Base-by-base conservation (phyloP, 2,329 filamentous ascomycete species). In the Nothophoma quercina region DNA sequence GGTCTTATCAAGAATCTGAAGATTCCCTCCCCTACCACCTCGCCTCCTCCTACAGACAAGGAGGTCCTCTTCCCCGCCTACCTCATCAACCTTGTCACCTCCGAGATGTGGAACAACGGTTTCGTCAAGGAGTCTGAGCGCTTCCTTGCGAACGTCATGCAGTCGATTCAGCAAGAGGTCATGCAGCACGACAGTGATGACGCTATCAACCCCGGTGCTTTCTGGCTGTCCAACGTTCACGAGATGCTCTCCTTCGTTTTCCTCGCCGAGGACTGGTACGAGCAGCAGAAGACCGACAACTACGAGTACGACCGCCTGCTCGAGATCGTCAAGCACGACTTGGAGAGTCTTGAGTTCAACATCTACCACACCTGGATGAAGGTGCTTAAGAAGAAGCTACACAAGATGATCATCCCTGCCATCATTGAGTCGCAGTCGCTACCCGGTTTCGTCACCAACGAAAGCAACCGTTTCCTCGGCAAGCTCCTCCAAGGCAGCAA, bases 341-440 rank as follows among this genome's bases (percentile, higher is more conserved):
- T 99, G 43, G 95, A 99, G 80, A 96, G 91, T 77, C 83, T 99
- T 59, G 95, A 99, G 78, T 99, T 99, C 82, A 99, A 99, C 81
- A 99, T 99, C 68, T 99, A 99, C 78, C 95, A 99, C 78, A 99
- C 95, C 21, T 99, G 95, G 95, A 99, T 99, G 95, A 99, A 99
- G 83, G 91, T 97, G 51, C 81, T 99, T 70, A 99, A 99, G 85
- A 97, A 97, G 86, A 96, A 96, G 80, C 84, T 99, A 59, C 91
- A 96, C 69, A 98, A 98, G 85, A 99, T 99, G 95, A 96, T 99
- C 70, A 96, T 99, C 45, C 95, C 95, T 1, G 95, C 95, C 49
- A 99, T 99, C 74, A 99, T 99, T 70, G 95, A 99, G 76, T 98
- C 93, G 39, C 95, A 99, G 76, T 98, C 95, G 19, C 86, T 99